Evolutionary conservation across 2,329 filamentous ascomycete genomes (phyloP), one percentile per base, ranked within the genome.

Genomic region (Phoma sp.): DNA sequence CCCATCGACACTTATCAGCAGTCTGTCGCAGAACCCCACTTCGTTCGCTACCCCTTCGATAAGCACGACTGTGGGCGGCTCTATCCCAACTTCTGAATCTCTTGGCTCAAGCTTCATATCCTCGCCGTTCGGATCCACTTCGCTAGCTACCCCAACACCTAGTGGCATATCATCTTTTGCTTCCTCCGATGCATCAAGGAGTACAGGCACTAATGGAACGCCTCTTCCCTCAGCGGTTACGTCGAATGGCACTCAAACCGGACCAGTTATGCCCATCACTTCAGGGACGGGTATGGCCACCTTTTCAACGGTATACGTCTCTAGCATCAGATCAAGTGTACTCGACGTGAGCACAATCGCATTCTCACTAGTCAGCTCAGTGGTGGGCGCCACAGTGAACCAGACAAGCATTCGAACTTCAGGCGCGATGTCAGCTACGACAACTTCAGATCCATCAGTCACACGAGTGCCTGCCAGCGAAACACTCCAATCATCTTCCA

Each of bases 261-360:
- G 1, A 11, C 4, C 12, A 7, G 20, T 20, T 7, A 4, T 28
- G 17, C 7, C 39, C 14, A 25, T 33, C 5, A 20, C 26, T 10
- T 25, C 51, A 30, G 29, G 17, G 2, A 28, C 15, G 5, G 11
- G 50, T 12, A 56, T 47, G 7, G 53, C 53, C 15, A 56, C 53
- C 6, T 51, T 56, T 10, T 51, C 53, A 7, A 56, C 47, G 4
- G 30, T 56, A 1, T 56, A 50, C 12, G 11, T 47, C 15, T 56
- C 53, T 4, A 47, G 25, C 15, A 4, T 32, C 5, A 30, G 30
- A 38, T 38, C 53, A 4, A 42, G 36, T 28, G 14, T 23, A 7
- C 15, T 42, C 7, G 53, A 47, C 15, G 17, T 34, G 14, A 51
- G 37, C 20, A 56, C 53, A 14, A 32, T 47, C 11, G 32, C 40